Conservation (phyloP, 2,329 filamentous ascomycete species). For the Tolypocladium album region DNA sequence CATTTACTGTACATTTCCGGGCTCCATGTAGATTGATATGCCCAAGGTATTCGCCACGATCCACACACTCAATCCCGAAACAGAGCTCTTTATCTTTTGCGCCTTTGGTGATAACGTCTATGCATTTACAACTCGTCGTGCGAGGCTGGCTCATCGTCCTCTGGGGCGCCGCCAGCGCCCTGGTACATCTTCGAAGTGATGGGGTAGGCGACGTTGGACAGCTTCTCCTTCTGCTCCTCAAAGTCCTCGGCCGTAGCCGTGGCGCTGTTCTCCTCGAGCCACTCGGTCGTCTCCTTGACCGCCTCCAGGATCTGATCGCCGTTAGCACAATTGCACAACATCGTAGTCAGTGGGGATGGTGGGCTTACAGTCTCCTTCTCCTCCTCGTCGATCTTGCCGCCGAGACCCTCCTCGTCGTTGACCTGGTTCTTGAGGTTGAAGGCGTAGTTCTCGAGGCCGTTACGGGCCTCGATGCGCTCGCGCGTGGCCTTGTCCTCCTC, state of each 20-base stretch:
- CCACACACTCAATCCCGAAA: conserved; percentile 1
- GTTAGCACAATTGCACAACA: conserved; percentile 20
- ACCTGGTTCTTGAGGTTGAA: conserved; percentile 99
- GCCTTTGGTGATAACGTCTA: conserved; percentile 13
- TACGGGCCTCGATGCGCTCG: conserved; percentile 92
- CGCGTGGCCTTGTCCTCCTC: conserved; percentile 98
- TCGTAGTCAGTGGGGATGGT: neutral
- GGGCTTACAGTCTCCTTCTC: conserved; percentile 85
- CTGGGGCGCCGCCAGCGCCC: conserved; percentile 41
- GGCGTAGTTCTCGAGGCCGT: conserved; percentile 97
- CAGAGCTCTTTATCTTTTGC: conserved; percentile 1
- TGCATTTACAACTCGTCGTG: conserved; percentile 71
- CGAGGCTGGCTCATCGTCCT: conserved; percentile 55
- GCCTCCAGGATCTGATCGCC: conserved; percentile 67
- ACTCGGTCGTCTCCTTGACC: conserved; percentile 93
- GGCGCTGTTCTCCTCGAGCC: conserved; percentile 90
- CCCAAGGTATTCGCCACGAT: neutral
- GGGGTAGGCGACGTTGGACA: conserved; percentile 91
- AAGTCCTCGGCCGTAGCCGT: conserved; percentile 87
- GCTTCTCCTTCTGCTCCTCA: conserved; percentile 99
- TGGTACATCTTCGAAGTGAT: conserved; percentile 97
- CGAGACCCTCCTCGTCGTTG: conserved; percentile 91
- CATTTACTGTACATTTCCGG: neutral
- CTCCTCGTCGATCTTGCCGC: conserved; percentile 96
- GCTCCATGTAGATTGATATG: neutral